phyloP scores from a whole-genome alignment of 805 yeast genomes.

The Starmerella powellii region DNA sequence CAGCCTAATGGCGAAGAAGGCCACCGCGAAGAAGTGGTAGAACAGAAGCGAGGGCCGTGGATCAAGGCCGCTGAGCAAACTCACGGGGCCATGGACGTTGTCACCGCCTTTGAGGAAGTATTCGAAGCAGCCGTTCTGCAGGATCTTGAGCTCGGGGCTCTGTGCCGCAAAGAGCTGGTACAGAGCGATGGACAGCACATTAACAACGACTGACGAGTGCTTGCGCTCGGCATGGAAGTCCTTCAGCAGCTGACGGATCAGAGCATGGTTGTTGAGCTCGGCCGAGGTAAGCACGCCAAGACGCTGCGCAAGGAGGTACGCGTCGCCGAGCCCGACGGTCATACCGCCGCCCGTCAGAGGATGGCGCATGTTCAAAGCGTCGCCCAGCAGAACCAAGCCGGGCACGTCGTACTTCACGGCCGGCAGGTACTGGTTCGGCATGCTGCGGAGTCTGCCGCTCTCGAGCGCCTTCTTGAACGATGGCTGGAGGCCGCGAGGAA shows the following conservation, averaged over 20 bases:
- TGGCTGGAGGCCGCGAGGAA: slow-evolving; percentile 56
- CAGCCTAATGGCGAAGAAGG: slow-evolving; percentile 63
- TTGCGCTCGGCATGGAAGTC: slow-evolving; percentile 73
- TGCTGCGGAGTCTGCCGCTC: slow-evolving; percentile 51
- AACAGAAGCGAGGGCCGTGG: slow-evolving; percentile 67
- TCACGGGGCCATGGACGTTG: slow-evolving; percentile 66
- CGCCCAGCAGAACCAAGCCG: slow-evolving; percentile 79
- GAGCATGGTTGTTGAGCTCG: slow-evolving; percentile 42
- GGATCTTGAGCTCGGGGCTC: slow-evolving; percentile 44
- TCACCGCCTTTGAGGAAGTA: slow-evolving; percentile 80
- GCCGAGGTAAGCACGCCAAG: slow-evolving; percentile 45
- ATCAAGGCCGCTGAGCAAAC: slow-evolving; percentile 67
- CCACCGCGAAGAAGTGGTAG: slow-evolving; percentile 82
- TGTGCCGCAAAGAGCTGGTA: slow-evolving; percentile 87
- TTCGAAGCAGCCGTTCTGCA: slow-evolving; percentile 80
- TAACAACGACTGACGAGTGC: slow-evolving; percentile 67
- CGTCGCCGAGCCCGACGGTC: slow-evolving; percentile 93
- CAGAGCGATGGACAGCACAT: slow-evolving; percentile 80
- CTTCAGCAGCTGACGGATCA: slow-evolving; percentile 44
- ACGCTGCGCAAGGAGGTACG: slow-evolving; percentile 51
- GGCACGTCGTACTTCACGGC: slow-evolving; percentile 56
- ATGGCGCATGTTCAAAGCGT: slow-evolving; percentile 93
- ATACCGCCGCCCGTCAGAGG: slow-evolving; percentile 98
- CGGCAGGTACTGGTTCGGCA: slow-evolving; percentile 88
- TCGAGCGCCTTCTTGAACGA: slow-evolving; percentile 56